These are phyloP conservation scores for Candida piceae DNA, from an alignment of 805 yeast genomes.

Conservation along the genomic window DNA sequence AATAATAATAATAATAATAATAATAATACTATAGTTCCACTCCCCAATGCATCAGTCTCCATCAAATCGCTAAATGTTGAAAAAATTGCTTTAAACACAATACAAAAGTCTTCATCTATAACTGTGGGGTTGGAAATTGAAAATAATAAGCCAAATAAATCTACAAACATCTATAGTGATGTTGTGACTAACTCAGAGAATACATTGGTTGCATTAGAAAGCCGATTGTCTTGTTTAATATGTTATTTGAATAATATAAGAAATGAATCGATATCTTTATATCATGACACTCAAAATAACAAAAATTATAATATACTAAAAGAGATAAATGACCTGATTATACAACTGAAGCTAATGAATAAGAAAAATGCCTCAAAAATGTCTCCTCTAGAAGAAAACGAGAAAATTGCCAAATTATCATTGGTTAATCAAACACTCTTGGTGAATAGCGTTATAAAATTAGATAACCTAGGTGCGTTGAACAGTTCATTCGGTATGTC, in stretches of 20 bases:
- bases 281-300: background rate
- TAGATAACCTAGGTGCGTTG: slow-evolving; percentile 7
- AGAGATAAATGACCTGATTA: slow-evolving; percentile 10
- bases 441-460: slow-evolving; percentile 7
- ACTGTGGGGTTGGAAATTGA: background rate
- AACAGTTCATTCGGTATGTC: too few species aligned
- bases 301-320: slow-evolving; percentile 6
- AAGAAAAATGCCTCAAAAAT: background rate
- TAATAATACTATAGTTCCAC: too few species aligned
- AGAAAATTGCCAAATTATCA: slow-evolving; percentile 5
- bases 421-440: slow-evolving; percentile 9
- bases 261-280: slow-evolving; percentile 1
- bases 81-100: slow-evolving; percentile 12
- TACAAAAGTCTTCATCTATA: slow-evolving; percentile 1
- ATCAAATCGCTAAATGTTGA: slow-evolving; percentile 14
- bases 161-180: slow-evolving; percentile 1
- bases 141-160: background rate
- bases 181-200: slow-evolving; percentile 1
- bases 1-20: too few species aligned
- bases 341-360: slow-evolving; percentile 1
- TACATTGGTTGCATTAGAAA: slow-evolving; percentile 3
- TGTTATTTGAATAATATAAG: slow-evolving; percentile 9
- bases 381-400: background rate
- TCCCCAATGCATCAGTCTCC: background rate
- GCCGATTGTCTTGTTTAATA: slow-evolving; percentile 7